These are phyloP conservation scores for Pseudogymnoascus sp. DNA, from an alignment of 2,329 filamentous ascomycete species.

Conservation along the genomic window DNA sequence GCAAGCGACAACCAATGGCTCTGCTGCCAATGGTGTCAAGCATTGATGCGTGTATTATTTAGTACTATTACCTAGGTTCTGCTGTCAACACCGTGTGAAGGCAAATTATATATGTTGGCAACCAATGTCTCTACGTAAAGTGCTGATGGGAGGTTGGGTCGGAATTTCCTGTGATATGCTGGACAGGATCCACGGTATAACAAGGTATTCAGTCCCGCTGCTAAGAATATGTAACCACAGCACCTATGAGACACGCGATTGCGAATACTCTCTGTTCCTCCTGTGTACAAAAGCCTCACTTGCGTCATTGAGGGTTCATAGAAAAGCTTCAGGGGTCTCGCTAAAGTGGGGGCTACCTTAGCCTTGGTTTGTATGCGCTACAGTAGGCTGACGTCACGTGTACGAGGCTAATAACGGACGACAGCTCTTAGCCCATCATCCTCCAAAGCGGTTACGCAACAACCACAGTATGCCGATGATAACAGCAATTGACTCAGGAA, in stretches of 20 bases:
- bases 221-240: neutral
- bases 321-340: neutral
- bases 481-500: neutral
- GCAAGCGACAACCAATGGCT: slow-evolving; percentile 18
- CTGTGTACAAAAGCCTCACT: slow-evolving; percentile 1
- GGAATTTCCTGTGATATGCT: neutral
- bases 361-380: neutral
- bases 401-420: neutral
- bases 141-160: neutral
- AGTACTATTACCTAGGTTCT: slow-evolving; percentile 7
- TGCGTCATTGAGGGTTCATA: slow-evolving; percentile 8
- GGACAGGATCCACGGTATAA: neutral
- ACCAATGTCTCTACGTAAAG: neutral
- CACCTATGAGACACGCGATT: neutral
- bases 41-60: slow-evolving; percentile 15
- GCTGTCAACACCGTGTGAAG: slow-evolving; percentile 1
- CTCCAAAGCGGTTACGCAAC: neutral
- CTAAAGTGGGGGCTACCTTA: neutral
- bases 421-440: neutral
- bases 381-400: slow-evolving; percentile 6
- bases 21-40: slow-evolving; percentile 24
- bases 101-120: slow-evolving; percentile 8
- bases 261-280: neutral
- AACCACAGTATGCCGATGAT: slow-evolving; percentile 4
- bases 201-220: neutral